Conservation (phyloP, 108 stramenopile genomes). For the Pseudonitzschia multiseries region DNA sequence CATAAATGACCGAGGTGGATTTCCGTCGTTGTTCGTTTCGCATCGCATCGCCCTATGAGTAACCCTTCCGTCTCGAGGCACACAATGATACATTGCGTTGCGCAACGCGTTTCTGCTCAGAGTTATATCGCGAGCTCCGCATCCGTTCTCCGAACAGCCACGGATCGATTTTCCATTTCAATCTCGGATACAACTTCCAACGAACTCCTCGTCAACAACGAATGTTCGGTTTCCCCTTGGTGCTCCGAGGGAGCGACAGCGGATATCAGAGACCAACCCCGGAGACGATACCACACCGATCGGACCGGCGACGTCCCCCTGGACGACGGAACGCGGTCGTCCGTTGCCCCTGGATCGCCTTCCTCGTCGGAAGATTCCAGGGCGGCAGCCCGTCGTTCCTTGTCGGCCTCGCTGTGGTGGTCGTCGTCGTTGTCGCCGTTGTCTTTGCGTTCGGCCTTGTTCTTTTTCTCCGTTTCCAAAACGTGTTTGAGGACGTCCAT, state of each 20-base stretch:
- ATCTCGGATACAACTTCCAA: conserved; percentile 3
- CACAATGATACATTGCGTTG: too few relatives aligned
- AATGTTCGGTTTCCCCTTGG: background rate
- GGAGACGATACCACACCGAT: conserved; percentile 11
- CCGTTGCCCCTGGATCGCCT: background rate
- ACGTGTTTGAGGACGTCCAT: conserved; percentile 44
- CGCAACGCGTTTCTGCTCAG: too few relatives aligned
- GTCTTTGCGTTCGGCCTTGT: background rate
- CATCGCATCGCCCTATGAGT: too few relatives aligned
- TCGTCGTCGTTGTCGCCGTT: background rate
- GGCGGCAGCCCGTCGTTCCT: background rate
- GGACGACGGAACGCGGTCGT: background rate
- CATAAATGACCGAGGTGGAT: too few relatives aligned
- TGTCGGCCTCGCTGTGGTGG: background rate
- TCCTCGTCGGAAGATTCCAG: background rate
- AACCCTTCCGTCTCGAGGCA: too few relatives aligned
- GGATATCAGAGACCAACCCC: background rate
- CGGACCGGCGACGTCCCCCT: conserved; percentile 4
- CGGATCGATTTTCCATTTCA: conserved; percentile 7
- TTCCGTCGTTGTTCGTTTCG: too few relatives aligned
- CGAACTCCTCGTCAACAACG: background rate
- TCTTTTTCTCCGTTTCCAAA: conserved; percentile 1
- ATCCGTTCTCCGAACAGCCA: background rate
- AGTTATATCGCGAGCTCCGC: background rate
- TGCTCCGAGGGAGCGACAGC: background rate